Evolutionary conservation across 352 stramenopile genomes (phyloP).

Genomic region (Globisporangium camurandrum): DNA sequence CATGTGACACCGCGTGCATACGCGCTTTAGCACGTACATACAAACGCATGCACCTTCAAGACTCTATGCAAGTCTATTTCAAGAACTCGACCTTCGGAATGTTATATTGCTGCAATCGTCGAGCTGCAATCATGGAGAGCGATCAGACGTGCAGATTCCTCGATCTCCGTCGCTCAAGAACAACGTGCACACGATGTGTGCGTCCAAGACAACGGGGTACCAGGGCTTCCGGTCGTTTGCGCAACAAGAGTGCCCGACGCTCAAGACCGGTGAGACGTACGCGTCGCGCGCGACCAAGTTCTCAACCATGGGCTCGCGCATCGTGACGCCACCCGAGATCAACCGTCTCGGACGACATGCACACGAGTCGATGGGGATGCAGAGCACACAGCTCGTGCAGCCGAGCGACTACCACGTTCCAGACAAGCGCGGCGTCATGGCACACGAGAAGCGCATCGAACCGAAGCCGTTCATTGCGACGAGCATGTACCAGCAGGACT

Average conservation of each 20-base stretch:
- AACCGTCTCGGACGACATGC: constrained; percentile 48
- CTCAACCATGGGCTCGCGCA: constrained; percentile 62
- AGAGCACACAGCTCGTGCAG: constrained; percentile 33
- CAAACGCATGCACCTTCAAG: too few species aligned
- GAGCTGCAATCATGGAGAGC: too few species aligned
- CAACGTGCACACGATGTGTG: constrained; percentile 20
- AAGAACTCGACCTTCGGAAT: too few species aligned
- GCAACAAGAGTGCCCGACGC: constrained; percentile 54
- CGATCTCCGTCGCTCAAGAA: neutral
- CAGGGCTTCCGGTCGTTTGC: constrained; percentile 75
- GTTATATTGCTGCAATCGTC: too few species aligned
- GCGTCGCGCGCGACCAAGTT: constrained; percentile 68
- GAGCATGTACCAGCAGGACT: constrained; percentile 62
- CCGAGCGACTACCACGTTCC: constrained; percentile 56
- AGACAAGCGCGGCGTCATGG: constrained; percentile 47
- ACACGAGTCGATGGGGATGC: constrained; percentile 45
- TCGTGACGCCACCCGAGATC: constrained; percentile 43
- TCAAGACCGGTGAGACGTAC: constrained; percentile 72
- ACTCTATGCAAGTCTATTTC: too few species aligned
- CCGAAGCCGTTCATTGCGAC: constrained; percentile 51
- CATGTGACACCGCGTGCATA: too few species aligned
- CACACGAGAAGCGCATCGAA: constrained; percentile 23
- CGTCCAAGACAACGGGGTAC: constrained; percentile 54
- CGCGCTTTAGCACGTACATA: too few species aligned
- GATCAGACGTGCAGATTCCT: neutral